Percentiles rank a stretch among this genome's conserved stretches.
phyloP scores from a whole-genome alignment of 2,329 filamentous ascomycete species.

The Fusarium continuum region DNA sequence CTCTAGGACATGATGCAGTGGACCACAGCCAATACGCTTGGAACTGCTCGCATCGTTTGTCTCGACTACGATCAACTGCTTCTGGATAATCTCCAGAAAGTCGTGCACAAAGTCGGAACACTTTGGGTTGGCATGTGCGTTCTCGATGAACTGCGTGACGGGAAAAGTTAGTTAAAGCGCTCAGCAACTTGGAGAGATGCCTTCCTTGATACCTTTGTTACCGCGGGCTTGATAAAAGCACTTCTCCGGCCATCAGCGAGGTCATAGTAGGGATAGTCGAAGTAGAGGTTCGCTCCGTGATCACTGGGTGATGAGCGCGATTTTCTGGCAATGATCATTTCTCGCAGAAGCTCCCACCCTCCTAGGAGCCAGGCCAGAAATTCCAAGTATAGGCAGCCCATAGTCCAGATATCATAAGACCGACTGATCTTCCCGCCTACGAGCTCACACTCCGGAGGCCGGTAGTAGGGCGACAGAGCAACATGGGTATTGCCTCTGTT shows the following conservation, averaged over 20 bases:
- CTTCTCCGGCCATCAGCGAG: not conserved
- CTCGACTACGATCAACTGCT: not conserved
- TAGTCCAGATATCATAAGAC: conserved; percentile 27
- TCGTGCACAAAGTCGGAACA: conserved; percentile 10
- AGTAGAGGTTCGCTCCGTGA: not conserved
- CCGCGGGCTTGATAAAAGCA: not conserved
- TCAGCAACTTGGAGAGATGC: not conserved
- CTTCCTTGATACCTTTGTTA: conserved; percentile 7
- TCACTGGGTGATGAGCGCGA: not conserved
- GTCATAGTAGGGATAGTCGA: conserved; percentile 10
- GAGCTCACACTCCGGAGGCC: conserved; percentile 24
- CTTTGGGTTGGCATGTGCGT: not conserved
- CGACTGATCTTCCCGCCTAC: not conserved
- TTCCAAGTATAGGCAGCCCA: conserved; percentile 29
- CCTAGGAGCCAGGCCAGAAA: conserved; percentile 22
- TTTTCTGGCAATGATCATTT: conserved; percentile 34
- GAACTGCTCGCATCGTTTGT: not conserved
- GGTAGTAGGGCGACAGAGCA: conserved; percentile 2
- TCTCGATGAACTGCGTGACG: not conserved
- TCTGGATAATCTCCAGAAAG: conserved; percentile 2
- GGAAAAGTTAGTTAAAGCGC: not conserved
- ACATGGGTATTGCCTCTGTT: not conserved
- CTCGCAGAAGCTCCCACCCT: conserved; percentile 19
- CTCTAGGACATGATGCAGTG: not conserved
- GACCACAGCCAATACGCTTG: not conserved